phyloP scores from a whole-genome alignment of 2,329 filamentous ascomycete genomes.

The Cladophialophora chaetospira region DNA sequence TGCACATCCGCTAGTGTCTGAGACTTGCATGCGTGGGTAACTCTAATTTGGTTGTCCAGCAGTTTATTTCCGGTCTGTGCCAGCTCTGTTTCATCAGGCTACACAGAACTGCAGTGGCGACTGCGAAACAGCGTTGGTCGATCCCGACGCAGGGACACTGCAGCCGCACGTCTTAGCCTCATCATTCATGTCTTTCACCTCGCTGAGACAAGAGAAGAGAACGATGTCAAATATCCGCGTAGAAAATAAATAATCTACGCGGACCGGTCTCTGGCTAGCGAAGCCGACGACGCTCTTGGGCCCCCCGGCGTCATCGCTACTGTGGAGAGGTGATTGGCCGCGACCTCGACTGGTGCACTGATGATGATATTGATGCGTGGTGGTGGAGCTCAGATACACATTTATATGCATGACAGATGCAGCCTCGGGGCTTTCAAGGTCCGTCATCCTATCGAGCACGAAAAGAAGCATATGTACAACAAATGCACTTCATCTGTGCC shows the following conservation, averaged over 20 bases:
- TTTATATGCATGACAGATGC: background rate
- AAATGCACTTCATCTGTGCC: no score
- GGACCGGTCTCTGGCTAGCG: background rate
- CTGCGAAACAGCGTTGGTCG: background rate
- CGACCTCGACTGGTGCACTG: background rate
- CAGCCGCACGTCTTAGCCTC: no score
- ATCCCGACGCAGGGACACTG: no score
- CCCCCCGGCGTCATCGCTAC: background rate
- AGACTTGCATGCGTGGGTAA: slow-evolving; percentile 22
- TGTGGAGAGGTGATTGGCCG: background rate
- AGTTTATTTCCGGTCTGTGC: slow-evolving; percentile 9
- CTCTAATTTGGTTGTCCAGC: slow-evolving; percentile 11
- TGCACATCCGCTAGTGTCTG: slow-evolving; percentile 13
- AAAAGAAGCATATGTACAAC: no score
- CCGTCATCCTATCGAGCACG: slow-evolving; percentile 3
- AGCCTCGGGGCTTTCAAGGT: slow-evolving; percentile 7
- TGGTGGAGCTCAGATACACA: slow-evolving; percentile 13
- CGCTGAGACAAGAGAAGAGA: no score
- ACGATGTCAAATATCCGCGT: no score
- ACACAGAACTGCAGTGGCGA: slow-evolving; percentile 4
- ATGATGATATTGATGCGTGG: slow-evolving; percentile 14
- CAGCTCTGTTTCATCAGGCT: slow-evolving; percentile 8
- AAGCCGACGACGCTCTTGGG: background rate
- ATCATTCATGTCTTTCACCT: no score
- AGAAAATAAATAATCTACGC: background rate